These are phyloP conservation scores for Psophocarpus tetragonolobus DNA, from an alignment of 306 rosid genomes.

Conservation along the genomic window DNA sequence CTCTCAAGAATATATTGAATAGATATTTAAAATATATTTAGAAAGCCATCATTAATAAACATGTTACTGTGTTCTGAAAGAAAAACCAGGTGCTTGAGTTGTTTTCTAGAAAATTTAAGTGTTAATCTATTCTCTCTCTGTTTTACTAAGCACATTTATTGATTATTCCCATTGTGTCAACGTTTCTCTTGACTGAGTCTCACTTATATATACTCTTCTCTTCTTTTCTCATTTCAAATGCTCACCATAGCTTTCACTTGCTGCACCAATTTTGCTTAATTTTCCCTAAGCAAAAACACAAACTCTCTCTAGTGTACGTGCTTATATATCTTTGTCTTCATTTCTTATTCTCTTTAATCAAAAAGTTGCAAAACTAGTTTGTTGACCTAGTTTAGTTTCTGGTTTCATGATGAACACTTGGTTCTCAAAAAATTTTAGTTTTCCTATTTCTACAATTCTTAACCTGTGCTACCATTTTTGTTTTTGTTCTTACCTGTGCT, in stretches of 20 bases:
- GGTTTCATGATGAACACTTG: background rate
- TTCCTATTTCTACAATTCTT: background rate
- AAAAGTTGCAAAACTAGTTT: background rate
- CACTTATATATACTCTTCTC: background rate
- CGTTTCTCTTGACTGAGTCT: too few species aligned
- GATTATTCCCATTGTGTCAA: too few species aligned
- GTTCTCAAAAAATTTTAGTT: background rate
- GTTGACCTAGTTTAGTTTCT: background rate
- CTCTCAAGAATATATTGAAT: background rate
- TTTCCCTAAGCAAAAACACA: background rate
- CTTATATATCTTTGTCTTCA: constrained; percentile 38
- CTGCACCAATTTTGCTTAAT: background rate
- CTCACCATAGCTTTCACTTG: background rate
- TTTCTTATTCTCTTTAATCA: background rate
- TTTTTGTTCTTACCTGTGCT: too few species aligned
- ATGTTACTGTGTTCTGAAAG: background rate
- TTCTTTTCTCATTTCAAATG: background rate
- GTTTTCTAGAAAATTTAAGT: background rate
- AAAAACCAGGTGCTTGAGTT: background rate
- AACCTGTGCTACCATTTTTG: constrained; percentile 24
- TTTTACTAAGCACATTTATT: background rate
- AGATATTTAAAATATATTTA: background rate
- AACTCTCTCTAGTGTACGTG: background rate
- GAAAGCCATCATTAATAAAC: background rate
- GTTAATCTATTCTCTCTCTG: background rate